A percentile compares a stretch with the other conserved stretches of the same genome.
phyloP scores from a whole-genome alignment of 768 basidiomycete species.

The Boletus rufocinnamomeus region DNA sequence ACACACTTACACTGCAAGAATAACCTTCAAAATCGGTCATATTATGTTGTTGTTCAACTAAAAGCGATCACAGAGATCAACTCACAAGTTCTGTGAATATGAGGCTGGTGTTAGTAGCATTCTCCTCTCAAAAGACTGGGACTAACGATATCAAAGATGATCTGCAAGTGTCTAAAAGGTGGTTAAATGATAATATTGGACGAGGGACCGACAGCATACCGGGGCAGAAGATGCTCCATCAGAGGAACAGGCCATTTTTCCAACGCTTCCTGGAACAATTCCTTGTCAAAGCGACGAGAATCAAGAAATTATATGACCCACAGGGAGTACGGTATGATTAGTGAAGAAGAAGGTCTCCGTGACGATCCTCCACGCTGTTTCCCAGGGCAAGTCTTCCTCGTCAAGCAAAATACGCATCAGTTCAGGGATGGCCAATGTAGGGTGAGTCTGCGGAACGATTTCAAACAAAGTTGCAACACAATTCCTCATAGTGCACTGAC shows the following conservation, averaged over 20 bases:
- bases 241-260: slow-evolving; percentile 94
- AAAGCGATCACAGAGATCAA: not conserved
- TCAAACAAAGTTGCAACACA: slow-evolving; percentile 3
- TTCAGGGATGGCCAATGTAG: slow-evolving; percentile 93
- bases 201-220: slow-evolving; percentile 39
- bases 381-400: slow-evolving; percentile 88
- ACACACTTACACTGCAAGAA: slow-evolving; percentile 66
- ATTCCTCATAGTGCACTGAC: slow-evolving; percentile 41
- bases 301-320: slow-evolving; percentile 37
- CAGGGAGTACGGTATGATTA: slow-evolving; percentile 91
- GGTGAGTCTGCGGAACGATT: slow-evolving; percentile 70
- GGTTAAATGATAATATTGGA: not conserved
- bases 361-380: slow-evolving; percentile 83
- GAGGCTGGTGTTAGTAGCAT: slow-evolving; percentile 18
- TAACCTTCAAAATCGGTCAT: slow-evolving; percentile 22
- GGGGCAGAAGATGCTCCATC: slow-evolving; percentile 81
- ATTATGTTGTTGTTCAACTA: not conserved
- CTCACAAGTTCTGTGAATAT: slow-evolving; percentile 40
- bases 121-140: not conserved
- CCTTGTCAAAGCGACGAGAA: not conserved
- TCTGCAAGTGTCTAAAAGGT: slow-evolving; percentile 74
- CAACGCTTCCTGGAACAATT: slow-evolving; percentile 60
- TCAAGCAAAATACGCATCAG: slow-evolving; percentile 91
- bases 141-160: slow-evolving; percentile 87
- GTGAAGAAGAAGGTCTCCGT: slow-evolving; percentile 95